phyloP scores from a whole-genome alignment of 2,329 filamentous ascomycete genomes.

The Sarocladium kiliense region DNA sequence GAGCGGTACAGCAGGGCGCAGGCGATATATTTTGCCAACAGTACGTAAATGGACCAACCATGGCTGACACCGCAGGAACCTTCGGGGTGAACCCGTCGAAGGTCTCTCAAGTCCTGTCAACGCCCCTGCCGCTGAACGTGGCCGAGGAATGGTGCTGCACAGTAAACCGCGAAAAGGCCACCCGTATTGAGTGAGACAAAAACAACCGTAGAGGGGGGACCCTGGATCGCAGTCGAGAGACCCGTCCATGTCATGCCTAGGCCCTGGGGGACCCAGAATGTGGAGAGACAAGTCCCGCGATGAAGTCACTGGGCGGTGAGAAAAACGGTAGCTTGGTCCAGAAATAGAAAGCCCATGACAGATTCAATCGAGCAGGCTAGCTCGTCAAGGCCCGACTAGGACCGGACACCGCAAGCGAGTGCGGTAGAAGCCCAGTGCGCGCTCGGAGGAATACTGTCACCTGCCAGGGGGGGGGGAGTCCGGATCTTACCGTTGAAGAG shows the following conservation, averaged over 20 bases:
- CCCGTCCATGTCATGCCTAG: neutral
- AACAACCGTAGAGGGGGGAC: neutral
- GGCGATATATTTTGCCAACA: no score
- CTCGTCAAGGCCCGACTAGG: no score
- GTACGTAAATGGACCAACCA: no score
- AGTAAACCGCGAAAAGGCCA: neutral
- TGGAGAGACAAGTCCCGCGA: constrained; percentile 2
- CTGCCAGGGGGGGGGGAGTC: neutral
- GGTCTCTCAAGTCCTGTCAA: no score
- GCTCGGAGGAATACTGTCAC: neutral
- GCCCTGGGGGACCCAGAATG: neutral
- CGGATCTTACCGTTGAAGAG: neutral
- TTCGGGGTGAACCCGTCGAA: no score
- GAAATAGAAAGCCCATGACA: constrained; percentile 3
- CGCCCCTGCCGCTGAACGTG: no score
- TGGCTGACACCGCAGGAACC: no score
- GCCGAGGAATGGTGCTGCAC: no score
- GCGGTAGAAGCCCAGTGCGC: no score
- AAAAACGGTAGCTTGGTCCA: neutral
- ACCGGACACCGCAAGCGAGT: no score
- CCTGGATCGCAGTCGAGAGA: neutral
- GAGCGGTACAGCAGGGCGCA: neutral
- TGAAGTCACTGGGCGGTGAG: constrained; percentile 6
- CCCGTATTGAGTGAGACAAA: neutral
- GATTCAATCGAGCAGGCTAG: neutral